Evolutionary conservation across 768 basidiomycete genomes (phyloP).

Genomic region (Strobilomyces dryophilus): DNA sequence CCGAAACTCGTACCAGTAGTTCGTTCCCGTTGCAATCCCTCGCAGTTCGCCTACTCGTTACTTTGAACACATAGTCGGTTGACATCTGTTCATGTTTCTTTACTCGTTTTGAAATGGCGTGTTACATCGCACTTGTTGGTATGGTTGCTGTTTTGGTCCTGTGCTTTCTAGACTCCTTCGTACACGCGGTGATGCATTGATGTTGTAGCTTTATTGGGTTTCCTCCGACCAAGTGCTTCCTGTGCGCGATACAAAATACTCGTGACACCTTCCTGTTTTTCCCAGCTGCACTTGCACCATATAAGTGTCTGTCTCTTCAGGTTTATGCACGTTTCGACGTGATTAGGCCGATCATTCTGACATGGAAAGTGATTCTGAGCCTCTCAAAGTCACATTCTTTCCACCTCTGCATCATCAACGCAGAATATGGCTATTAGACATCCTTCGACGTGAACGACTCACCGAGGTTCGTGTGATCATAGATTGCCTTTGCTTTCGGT

Average conservation of each 20-base stretch:
- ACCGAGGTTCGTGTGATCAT: slow-evolving; percentile 39
- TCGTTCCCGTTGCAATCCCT: slow-evolving; percentile 1
- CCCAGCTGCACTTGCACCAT: background rate
- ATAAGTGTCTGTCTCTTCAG: background rate
- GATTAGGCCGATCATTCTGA: slow-evolving; percentile 7
- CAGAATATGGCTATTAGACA: slow-evolving; percentile 66
- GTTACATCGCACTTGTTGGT: slow-evolving; percentile 6
- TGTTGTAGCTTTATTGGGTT: slow-evolving; percentile 17
- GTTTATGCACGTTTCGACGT: background rate
- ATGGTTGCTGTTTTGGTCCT: slow-evolving; percentile 13
- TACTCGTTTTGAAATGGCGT: background rate
- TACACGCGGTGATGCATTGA: background rate
- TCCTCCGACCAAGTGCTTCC: slow-evolving; percentile 17
- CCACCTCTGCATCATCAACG: slow-evolving; percentile 67
- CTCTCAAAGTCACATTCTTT: slow-evolving; percentile 55
- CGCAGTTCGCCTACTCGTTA: background rate
- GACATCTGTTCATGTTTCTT: slow-evolving; percentile 6
- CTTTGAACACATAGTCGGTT: background rate
- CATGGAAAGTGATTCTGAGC: slow-evolving; percentile 17
- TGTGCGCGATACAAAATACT: slow-evolving; percentile 4
- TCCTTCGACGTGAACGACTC: slow-evolving; percentile 53
- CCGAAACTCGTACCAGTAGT: background rate
- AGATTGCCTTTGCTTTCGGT: background rate
- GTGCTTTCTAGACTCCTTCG: background rate
- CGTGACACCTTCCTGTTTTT: background rate